phyloP scores from a whole-genome alignment of 108 stramenopile species.

The Cyclotella choctawhatcheeana region DNA sequence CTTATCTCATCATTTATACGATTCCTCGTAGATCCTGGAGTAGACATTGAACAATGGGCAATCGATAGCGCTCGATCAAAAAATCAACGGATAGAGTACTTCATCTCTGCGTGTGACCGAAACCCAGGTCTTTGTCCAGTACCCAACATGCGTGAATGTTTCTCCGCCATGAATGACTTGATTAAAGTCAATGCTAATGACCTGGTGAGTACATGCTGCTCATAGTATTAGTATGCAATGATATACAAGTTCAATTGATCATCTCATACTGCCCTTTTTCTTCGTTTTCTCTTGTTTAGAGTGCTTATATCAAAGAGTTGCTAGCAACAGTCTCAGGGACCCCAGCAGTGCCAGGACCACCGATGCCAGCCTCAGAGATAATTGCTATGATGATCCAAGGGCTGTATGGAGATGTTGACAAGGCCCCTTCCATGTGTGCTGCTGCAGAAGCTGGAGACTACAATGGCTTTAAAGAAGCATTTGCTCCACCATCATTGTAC shows the following conservation, averaged over 20 bases:
- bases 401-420: neutral
- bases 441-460: constrained; percentile 10
- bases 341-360: too few relatives aligned
- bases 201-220: too few relatives aligned
- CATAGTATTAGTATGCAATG: too few relatives aligned
- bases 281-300: too few relatives aligned
- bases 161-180: neutral
- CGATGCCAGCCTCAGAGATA: too few relatives aligned
- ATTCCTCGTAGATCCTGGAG: neutral
- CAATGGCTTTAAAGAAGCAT: neutral
- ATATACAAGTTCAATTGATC: too few relatives aligned
- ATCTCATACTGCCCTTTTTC: too few relatives aligned
- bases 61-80: neutral
- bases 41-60: neutral
- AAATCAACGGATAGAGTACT: constrained; percentile 1
- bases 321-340: too few relatives aligned
- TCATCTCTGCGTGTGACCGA: constrained; percentile 10
- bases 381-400: neutral
- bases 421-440: neutral
- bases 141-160: constrained; percentile 1
- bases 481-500: neutral
- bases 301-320: too few relatives aligned
- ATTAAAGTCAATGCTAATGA: neutral
- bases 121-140: constrained; percentile 4
- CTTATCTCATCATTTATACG: too few relatives aligned